Evolutionary conservation across 1,284 basidiomycete species (phyloP).

Genomic region (Bothia castanella): DNA sequence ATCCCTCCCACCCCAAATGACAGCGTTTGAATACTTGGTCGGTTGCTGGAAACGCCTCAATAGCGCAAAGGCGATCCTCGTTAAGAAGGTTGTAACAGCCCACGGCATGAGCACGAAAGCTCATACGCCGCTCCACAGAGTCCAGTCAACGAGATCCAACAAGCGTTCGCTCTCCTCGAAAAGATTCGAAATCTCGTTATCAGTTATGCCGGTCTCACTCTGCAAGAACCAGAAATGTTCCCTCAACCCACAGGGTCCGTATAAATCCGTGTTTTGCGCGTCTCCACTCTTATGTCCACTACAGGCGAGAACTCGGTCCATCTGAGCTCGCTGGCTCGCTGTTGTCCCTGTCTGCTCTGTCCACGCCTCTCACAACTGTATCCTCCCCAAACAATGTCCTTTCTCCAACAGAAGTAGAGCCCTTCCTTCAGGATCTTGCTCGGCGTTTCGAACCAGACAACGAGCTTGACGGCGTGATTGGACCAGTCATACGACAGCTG

Average conservation of each 20-base stretch:
- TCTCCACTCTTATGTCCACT: conserved; percentile 8
- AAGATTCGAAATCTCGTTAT: conserved; percentile 78
- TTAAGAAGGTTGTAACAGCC: conserved; percentile 52
- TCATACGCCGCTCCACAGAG: conserved; percentile 36
- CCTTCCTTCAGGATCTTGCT: conserved; percentile 70
- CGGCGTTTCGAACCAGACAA: conserved; percentile 63
- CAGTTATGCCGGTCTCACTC: conserved; percentile 84
- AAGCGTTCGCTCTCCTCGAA: conserved; percentile 61
- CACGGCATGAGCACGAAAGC: background rate
- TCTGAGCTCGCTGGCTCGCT: conserved; percentile 75
- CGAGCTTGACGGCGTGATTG: conserved; percentile 54
- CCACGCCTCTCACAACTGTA: conserved; percentile 44
- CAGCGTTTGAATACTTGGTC: conserved; percentile 87
- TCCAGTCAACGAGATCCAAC: conserved; percentile 56
- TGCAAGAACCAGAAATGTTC: conserved; percentile 95
- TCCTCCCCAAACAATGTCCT: conserved; percentile 29
- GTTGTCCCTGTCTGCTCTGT: conserved; percentile 63
- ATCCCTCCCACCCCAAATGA: conserved; percentile 74
- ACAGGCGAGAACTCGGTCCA: conserved; percentile 66
- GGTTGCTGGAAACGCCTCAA: conserved; percentile 89
- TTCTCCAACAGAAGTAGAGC: conserved; percentile 56
- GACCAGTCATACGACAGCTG: conserved; percentile 55
- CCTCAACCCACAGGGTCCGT: conserved; percentile 76
- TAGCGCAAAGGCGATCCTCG: conserved; percentile 48
- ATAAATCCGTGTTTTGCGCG: background rate